phyloP scores from a whole-genome alignment of 257 asterid species.

The Solanum raphanifolium region DNA sequence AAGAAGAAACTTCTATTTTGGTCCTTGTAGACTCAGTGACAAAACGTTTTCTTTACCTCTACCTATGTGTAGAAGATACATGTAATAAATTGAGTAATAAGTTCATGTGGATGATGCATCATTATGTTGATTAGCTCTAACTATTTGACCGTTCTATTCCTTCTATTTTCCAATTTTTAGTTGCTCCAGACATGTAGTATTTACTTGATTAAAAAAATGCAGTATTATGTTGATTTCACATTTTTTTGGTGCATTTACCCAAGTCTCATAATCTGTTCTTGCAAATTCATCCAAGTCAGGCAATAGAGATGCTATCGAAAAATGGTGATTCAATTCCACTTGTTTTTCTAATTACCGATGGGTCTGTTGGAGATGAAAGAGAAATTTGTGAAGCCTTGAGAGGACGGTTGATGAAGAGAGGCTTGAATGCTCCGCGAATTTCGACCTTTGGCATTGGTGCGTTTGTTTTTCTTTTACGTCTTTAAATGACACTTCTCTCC shows the following conservation, averaged over 20 bases:
- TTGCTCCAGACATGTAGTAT: not conserved
- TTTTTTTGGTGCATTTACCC: not conserved
- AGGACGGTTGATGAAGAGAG: conserved; percentile 34
- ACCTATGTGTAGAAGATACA: not conserved
- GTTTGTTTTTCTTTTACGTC: not conserved
- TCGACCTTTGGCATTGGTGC: conserved; percentile 84
- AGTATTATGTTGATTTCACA: not conserved
- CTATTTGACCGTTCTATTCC: not conserved
- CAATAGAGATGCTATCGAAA: conserved; percentile 53
- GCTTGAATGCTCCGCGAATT: conserved; percentile 51
- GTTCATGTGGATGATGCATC: not conserved
- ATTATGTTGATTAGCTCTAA: not conserved
- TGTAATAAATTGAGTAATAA: not conserved
- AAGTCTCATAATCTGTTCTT: not conserved
- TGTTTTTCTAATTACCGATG: conserved; percentile 72
- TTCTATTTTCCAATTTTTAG: not conserved
- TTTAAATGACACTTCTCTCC: not conserved
- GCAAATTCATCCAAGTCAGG: conserved; percentile 35
- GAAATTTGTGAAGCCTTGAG: conserved; percentile 50
- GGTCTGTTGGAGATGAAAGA: conserved; percentile 78
- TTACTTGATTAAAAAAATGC: not conserved
- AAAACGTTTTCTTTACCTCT: not conserved
- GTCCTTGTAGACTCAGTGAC: not conserved
- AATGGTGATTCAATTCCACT: conserved; percentile 35
- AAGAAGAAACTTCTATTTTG: not conserved